Conservation (phyloP, 202 grass and related monocot genomes). For the Hordeum pubiflorum region DNA sequence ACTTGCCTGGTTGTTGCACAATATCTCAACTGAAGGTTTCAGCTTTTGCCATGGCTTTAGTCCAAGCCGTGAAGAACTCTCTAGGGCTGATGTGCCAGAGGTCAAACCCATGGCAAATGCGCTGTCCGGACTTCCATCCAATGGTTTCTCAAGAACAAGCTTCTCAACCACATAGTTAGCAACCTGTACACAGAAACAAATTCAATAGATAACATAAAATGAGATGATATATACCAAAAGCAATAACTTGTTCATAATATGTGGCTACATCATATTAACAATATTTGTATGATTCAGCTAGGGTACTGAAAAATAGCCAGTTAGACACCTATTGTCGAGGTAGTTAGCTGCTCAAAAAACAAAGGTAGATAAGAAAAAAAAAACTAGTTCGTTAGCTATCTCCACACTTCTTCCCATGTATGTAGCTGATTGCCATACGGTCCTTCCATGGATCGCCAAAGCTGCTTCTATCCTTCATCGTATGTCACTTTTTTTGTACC, state of each 20-base stretch:
- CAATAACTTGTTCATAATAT: background rate
- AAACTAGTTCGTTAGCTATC: background rate
- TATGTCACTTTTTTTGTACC: background rate
- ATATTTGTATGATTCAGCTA: slow-evolving; percentile 4
- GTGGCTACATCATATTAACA: background rate
- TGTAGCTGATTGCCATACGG: background rate
- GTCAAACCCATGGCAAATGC: slow-evolving; percentile 55
- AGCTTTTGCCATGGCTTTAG: slow-evolving; percentile 67
- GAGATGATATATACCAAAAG: background rate
- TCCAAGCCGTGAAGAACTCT: slow-evolving; percentile 56
- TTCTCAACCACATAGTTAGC: slow-evolving; percentile 92
- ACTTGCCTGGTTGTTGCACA: slow-evolving; percentile 92
- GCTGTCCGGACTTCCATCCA: slow-evolving; percentile 61
- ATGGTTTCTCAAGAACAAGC: slow-evolving; percentile 65
- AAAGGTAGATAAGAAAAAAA: background rate
- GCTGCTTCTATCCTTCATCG: background rate
- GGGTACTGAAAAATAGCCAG: background rate
- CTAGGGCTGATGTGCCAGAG: slow-evolving; percentile 48
- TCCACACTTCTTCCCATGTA: background rate
- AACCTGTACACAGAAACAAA: slow-evolving; percentile 48
- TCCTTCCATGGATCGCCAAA: slow-evolving; percentile 2
- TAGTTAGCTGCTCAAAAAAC: background rate
- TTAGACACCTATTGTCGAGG: background rate
- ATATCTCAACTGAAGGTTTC: slow-evolving; percentile 74
- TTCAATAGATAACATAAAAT: slow-evolving; percentile 11